phyloP scores from a whole-genome alignment of 2,329 filamentous ascomycete genomes.

The Clarireedia paspali region DNA sequence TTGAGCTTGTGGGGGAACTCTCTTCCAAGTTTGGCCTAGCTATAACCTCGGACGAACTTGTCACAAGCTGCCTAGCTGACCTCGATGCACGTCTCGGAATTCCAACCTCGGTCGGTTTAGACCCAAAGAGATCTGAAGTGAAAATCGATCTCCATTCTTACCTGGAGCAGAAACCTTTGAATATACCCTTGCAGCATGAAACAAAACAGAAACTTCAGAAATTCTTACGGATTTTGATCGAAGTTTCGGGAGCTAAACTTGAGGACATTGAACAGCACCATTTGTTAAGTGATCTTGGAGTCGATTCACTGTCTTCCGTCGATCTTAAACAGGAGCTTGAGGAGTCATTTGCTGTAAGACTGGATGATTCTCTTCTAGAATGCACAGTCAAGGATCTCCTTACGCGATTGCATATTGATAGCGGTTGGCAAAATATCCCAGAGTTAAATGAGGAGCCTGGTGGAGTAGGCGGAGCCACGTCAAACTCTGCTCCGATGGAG shows the following conservation, averaged over 20 bases:
- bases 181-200: no score
- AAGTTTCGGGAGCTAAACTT: not conserved
- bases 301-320: not conserved
- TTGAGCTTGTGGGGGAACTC: conserved; percentile 30
- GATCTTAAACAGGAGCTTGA: not conserved
- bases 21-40: no score
- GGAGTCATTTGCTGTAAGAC: not conserved
- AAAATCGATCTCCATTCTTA: no score
- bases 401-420: no score
- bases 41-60: no score
- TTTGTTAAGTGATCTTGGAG: not conserved
- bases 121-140: no score
- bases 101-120: no score
- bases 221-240: not conserved
- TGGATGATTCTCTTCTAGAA: not conserved
- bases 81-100: no score
- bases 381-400: not conserved
- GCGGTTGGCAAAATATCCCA: not conserved
- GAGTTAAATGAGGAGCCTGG: not conserved
- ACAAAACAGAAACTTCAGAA: not conserved
- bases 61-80: no score
- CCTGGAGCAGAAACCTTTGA: no score
- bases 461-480: no score
- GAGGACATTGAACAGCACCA: not conserved
- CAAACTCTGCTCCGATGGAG: no score